Evolutionary conservation across 2,329 filamentous ascomycete genomes (phyloP).

Genomic region (Aphanoascus verrucosus): DNA sequence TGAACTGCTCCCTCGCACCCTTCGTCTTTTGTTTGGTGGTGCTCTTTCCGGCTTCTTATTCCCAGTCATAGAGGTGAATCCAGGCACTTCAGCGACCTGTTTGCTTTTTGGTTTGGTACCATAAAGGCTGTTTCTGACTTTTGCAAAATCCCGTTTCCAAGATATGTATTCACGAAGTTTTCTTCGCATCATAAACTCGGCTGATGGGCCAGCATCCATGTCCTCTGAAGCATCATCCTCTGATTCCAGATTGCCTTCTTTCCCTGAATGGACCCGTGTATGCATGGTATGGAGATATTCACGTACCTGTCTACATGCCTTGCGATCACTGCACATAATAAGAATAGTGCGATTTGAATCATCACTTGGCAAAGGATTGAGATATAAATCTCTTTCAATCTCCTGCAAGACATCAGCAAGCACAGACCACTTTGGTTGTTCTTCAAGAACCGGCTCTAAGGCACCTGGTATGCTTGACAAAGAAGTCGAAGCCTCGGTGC

Average conservation of each 20-base stretch:
- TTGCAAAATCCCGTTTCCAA: constrained; percentile 84
- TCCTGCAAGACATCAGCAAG: constrained; percentile 86
- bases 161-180: constrained; percentile 75
- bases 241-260: constrained; percentile 6
- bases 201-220: constrained; percentile 53
- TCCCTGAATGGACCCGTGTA: constrained; percentile 41
- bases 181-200: constrained; percentile 77
- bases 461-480: constrained; percentile 43
- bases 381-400: constrained; percentile 81
- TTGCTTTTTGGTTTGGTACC: constrained; percentile 21
- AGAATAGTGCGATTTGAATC: constrained; percentile 86
- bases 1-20: constrained; percentile 65
- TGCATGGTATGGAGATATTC: constrained; percentile 91
- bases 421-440: constrained; percentile 86
- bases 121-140: constrained; percentile 53
- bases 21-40: constrained; percentile 74
- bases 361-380: constrained; percentile 64
- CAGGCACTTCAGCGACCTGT: constrained; percentile 18
- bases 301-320: constrained; percentile 74
- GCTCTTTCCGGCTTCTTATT: constrained; percentile 47
- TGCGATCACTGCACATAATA: constrained; percentile 87
- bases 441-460: constrained; percentile 73
- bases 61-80: constrained; percentile 16
- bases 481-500: constrained; percentile 33
- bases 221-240: constrained; percentile 14